A percentile compares a stretch with the other conserved stretches of the same genome.
Conservation (phyloP, 1,139 yeast genomes). For the Candida tropicalis region DNA sequence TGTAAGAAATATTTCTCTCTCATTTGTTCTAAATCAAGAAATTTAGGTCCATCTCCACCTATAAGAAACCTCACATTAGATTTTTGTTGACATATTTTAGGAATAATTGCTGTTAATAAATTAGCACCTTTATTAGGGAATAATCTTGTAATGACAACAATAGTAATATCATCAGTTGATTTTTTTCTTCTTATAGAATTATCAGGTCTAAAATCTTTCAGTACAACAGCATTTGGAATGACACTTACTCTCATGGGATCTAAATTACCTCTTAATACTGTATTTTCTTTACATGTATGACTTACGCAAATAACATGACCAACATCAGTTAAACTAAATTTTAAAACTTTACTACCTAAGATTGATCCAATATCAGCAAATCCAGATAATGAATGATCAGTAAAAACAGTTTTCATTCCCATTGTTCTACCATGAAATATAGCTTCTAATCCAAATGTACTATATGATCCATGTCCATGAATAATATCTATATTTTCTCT, state of each 20-base stretch:
- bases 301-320: conserved; percentile 96
- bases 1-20: conserved; percentile 84
- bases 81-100: conserved; percentile 69
- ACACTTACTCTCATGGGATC: conserved; percentile 83
- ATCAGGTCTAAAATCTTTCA: conserved; percentile 75
- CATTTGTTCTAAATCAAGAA: conserved; percentile 92
- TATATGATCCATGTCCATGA: conserved; percentile 93
- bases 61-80: conserved; percentile 74
- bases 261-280: conserved; percentile 81
- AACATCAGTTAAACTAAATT: conserved; percentile 81
- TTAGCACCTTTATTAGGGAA: conserved; percentile 98
- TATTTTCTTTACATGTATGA: conserved; percentile 95
- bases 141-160: conserved; percentile 87
- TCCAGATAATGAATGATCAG: conserved; percentile 96
- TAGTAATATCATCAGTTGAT: conserved; percentile 51
- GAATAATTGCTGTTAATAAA: conserved; percentile 80
- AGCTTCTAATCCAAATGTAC: conserved; percentile 87
- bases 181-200: conserved; percentile 14
- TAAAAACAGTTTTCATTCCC: conserved; percentile 90
- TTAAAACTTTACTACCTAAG: conserved; percentile 81
- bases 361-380: conserved; percentile 86
- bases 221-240: conserved; percentile 93
- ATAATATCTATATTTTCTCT: conserved; percentile 86
- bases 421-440: conserved; percentile 87
- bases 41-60: conserved; percentile 98